Percentiles rank a stretch among this genome's conserved stretches.
Conservation (phyloP, 1,284 basidiomycete species). For the Sporisorium iseilematis-ciliati region DNA sequence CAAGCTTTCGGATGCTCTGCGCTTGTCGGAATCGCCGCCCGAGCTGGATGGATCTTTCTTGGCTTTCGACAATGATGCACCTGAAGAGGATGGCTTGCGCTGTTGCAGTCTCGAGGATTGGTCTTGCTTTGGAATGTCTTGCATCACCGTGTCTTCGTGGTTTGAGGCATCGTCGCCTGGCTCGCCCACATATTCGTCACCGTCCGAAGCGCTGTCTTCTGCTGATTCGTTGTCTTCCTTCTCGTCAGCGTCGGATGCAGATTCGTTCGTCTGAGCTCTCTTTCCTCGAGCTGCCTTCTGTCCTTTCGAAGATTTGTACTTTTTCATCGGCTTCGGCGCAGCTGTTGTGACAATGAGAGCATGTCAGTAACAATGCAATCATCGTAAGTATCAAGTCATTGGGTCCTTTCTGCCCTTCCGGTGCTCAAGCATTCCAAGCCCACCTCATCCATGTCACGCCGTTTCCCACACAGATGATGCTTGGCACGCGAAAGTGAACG, state of each 20-base stretch:
- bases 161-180: slow-evolving; percentile 20
- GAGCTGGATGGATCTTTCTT: neutral
- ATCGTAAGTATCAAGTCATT: neutral
- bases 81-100: neutral
- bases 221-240: slow-evolving; percentile 20
- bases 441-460: neutral
- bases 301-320: slow-evolving; percentile 27
- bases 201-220: slow-evolving; percentile 25
- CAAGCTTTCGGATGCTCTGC: slow-evolving; percentile 12
- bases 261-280: neutral
- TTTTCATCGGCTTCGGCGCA: slow-evolving; percentile 18
- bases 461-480: slow-evolving; percentile 7
- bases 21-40: neutral
- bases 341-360: neutral
- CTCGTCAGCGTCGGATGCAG: slow-evolving; percentile 10
- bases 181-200: slow-evolving; percentile 29
- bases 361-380: neutral
- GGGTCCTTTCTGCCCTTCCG: neutral
- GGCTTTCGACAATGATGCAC: neutral
- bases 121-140: slow-evolving; percentile 4
- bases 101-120: slow-evolving; percentile 2
- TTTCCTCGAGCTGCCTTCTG: slow-evolving; percentile 9
- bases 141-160: slow-evolving; percentile 19
- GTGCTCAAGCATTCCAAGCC: too few species aligned
- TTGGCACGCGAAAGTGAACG: neutral